Evolutionary conservation across 148 eudicot species (phyloP).

Genomic region (Vaccinium darrowii): DNA sequence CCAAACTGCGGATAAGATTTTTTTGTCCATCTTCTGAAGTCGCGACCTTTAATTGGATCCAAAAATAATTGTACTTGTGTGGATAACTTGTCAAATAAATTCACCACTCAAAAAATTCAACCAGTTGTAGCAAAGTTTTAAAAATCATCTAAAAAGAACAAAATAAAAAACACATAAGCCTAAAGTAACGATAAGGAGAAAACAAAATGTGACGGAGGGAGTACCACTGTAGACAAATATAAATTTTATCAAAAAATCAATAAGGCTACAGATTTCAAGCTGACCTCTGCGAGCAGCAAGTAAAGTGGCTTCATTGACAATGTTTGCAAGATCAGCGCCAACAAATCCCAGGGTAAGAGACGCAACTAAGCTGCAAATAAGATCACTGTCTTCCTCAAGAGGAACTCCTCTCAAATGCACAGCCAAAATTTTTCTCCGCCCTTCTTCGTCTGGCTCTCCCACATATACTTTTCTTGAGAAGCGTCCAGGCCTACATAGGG

Average conservation of each 20-base stretch:
- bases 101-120: background rate
- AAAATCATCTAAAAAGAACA: background rate
- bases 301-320: constrained; percentile 89
- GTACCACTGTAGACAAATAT: background rate
- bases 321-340: constrained; percentile 97
- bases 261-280: background rate
- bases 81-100: background rate
- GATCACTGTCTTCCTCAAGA: constrained; percentile 67
- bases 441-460: constrained; percentile 90
- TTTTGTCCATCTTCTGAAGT: background rate
- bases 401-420: constrained; percentile 91
- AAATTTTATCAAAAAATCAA: background rate
- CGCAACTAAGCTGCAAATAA: constrained; percentile 78
- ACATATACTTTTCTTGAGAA: constrained; percentile 95
- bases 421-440: constrained; percentile 81
- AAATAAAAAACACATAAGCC: background rate
- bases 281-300: constrained; percentile 97
- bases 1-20: background rate
- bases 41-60: background rate
- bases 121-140: background rate
- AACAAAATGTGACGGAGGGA: background rate
- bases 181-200: background rate
- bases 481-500: constrained; percentile 94
- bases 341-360: constrained; percentile 90
- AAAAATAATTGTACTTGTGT: background rate